Conservation (phyloP, 306 rosid species). For the Citrullus amarus region DNA sequence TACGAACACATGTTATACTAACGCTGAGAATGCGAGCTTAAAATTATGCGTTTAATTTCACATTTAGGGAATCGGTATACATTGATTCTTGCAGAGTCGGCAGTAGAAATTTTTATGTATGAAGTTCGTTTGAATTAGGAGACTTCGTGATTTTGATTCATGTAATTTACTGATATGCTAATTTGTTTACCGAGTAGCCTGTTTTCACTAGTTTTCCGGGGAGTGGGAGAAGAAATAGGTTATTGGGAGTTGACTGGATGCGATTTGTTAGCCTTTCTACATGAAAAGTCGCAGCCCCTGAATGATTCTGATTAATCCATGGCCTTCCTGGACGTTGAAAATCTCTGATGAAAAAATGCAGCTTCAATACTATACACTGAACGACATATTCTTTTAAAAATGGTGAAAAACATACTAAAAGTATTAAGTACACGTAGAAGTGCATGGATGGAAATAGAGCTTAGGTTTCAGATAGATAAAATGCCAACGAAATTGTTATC, state of each 20-base stretch:
- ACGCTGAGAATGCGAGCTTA: not conserved
- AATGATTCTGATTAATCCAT: not conserved
- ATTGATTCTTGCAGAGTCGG: not conserved
- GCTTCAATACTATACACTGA: not conserved
- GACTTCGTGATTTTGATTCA: not conserved
- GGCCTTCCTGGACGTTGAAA: not conserved
- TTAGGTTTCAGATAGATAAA: too few species aligned
- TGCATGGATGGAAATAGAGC: too few species aligned
- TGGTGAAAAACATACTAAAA: too few species aligned
- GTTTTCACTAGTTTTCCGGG: not conserved
- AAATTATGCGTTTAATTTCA: not conserved
- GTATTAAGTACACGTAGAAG: too few species aligned
- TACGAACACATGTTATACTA: not conserved
- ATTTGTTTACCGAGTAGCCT: not conserved
- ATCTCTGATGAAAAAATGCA: not conserved
- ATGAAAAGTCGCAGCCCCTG: not conserved
- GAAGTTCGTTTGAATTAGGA: not conserved
- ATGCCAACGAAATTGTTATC: too few species aligned
- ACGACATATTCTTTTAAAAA: too few species aligned
- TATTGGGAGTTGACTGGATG: not conserved
- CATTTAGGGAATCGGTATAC: not conserved
- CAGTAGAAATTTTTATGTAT: not conserved
- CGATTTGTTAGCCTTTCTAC: not conserved
- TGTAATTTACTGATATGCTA: not conserved
- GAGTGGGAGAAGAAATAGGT: not conserved